Percentiles rank a stretch among this genome's conserved stretches.
These are phyloP conservation scores for Alternaria gaisen DNA, from an alignment of 2,329 filamentous ascomycete species.

Conservation along the genomic window DNA sequence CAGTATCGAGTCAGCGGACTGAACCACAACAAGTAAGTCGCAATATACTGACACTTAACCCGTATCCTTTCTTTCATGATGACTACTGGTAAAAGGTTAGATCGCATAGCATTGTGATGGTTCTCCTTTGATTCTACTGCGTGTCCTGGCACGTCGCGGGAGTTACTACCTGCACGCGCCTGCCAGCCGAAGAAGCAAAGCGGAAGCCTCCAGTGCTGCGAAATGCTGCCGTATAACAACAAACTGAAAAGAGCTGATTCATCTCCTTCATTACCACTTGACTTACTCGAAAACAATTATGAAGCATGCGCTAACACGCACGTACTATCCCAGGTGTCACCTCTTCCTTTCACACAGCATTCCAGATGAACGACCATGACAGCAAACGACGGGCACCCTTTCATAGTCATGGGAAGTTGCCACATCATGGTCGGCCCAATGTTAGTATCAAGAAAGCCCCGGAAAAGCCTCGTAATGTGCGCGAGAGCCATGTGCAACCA, in stretches of 20 bases:
- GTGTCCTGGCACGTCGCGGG: constrained; percentile 13
- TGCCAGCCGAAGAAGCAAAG: constrained; percentile 12
- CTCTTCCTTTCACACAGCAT: not conserved
- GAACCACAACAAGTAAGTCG: constrained; percentile 12
- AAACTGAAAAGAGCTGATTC: constrained; percentile 35
- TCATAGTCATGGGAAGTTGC: not conserved
- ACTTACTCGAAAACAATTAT: not conserved
- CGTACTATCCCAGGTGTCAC: constrained; percentile 2
- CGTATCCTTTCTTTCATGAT: constrained; percentile 24
- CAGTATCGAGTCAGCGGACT: not conserved
- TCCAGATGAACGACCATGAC: constrained; percentile 8
- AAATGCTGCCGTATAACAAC: constrained; percentile 34
- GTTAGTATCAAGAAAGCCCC: not conserved
- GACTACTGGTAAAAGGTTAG: constrained; percentile 49
- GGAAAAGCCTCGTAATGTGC: not conserved
- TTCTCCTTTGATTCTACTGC: constrained; percentile 22
- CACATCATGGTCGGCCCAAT: not conserved
- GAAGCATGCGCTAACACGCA: constrained; percentile 3
- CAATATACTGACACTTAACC: not conserved
- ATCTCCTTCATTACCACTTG: not conserved
- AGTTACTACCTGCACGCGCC: constrained; percentile 13
- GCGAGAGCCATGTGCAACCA: not conserved
- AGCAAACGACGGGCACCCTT: not conserved
- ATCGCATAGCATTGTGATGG: constrained; percentile 35
- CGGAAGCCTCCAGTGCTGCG: constrained; percentile 36